Evolutionary conservation across 225 moss, liverwort and hornwort species (phyloP).

Genomic region (Anthoceros angustus): DNA sequence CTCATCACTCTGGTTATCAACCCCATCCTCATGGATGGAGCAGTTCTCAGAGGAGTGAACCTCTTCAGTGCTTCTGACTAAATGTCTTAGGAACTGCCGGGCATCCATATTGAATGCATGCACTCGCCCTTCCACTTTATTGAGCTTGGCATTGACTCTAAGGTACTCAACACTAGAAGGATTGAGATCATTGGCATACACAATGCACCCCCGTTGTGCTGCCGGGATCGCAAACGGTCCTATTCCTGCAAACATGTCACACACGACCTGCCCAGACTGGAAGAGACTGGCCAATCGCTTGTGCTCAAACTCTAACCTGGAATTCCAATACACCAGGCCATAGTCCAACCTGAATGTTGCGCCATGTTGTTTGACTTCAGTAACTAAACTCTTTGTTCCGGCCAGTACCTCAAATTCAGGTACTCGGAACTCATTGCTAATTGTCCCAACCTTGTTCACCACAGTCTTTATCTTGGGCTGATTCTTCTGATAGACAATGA

Average conservation of each 20-base stretch:
- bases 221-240: conserved; percentile 95
- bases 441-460: conserved; percentile 92
- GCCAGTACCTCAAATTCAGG: conserved; percentile 90
- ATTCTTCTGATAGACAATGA: conserved; percentile 54
- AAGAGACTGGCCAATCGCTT: conserved; percentile 64
- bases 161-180: conserved; percentile 71
- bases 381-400: conserved; percentile 55
- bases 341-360: conserved; percentile 72
- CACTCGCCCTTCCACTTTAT: conserved; percentile 59
- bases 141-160: conserved; percentile 50
- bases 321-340: conserved; percentile 91
- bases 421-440: conserved; percentile 86
- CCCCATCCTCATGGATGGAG: neutral
- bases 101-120: conserved; percentile 79
- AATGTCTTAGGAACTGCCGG: conserved; percentile 59
- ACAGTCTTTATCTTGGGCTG: conserved; percentile 65
- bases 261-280: conserved; percentile 56
- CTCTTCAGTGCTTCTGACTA: conserved; percentile 22
- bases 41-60: conserved; percentile 6
- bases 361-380: conserved; percentile 80
- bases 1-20: neutral
- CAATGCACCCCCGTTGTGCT: conserved; percentile 66
- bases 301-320: conserved; percentile 88
- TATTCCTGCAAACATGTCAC: conserved; percentile 96
- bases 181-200: conserved; percentile 88